Base-by-base conservation (phyloP, 169 alveolate genomes). In the Cryptosporidium sp. region DNA sequence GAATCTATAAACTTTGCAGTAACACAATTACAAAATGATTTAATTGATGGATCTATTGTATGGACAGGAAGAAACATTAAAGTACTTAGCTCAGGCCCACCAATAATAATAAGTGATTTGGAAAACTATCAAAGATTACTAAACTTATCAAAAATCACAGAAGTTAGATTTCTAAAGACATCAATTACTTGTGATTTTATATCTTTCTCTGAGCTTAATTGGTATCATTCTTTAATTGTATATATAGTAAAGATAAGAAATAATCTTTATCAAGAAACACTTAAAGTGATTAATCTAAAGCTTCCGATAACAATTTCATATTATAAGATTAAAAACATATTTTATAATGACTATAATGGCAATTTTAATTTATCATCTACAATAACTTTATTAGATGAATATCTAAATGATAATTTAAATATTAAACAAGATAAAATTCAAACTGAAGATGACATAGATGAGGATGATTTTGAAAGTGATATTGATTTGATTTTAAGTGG, bases 41-140 rank as follows among this genome's bases (percentile, higher is more conserved):
- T 80, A 18, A 62, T 80, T 43, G 87, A 80, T 61, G 75, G 87
- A 29, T 80, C 87, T 4, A 59, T 80, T 10, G 69, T 80, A 12
- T 80, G 87, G 87, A 59, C 87, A 23, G 87, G 87, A 3, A 80
- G 75, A 61, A 80, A 80, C 37, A 80, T 80, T 55, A 80, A 80
- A 31, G 39, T 80, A 61, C 0, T 80, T 23, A 80, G 75, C 18
- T 21, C 75, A 10, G 87, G 87, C 0, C 87, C 87, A 21, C 87
- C 87, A 58, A 45, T 80, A 26, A 21, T 80, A 26, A 31, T 80
- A 9, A 21, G 62, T 35, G 87, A 61, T 50, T 21, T 26, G 10
- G 18, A 39, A 23, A 43, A 80, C n/a, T 80, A 61, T 29, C 52
- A 61, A 31, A 62, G 62, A 43, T 31, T 80, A 43, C 37, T 80